Evolutionary conservation across 495 filamentous ascomycete species (phyloP).

Genomic region (Xylaria sp.): DNA sequence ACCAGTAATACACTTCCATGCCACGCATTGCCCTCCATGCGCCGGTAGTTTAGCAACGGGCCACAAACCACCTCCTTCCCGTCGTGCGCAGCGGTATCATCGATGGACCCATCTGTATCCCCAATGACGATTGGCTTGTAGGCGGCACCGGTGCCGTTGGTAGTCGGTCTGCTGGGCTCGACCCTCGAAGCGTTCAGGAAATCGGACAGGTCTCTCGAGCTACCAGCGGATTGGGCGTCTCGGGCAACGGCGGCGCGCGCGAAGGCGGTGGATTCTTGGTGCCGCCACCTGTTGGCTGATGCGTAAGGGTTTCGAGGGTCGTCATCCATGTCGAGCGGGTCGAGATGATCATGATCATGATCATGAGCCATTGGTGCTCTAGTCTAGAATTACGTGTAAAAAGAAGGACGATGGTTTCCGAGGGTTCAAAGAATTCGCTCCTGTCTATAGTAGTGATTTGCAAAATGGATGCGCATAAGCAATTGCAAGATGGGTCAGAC

Average conservation of each 20-base stretch:
- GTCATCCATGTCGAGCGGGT: conserved; percentile 37
- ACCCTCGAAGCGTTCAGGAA: conserved; percentile 58
- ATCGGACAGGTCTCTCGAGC: conserved; percentile 54
- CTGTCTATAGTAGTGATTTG: neutral
- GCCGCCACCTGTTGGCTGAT: conserved; percentile 57
- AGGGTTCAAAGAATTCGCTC: neutral
- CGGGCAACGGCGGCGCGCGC: conserved; percentile 48
- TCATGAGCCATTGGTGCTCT: conserved; percentile 36
- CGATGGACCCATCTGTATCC: conserved; percentile 40
- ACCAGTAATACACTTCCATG: conserved; percentile 85
- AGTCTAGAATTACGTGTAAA: neutral
- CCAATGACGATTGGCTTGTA: conserved; percentile 53
- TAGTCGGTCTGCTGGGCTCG: conserved; percentile 38
- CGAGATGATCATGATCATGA: conserved; percentile 38
- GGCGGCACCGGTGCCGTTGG: conserved; percentile 35
- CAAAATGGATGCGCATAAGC: neutral
- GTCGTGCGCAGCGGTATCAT: conserved; percentile 35
- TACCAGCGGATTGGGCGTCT: conserved; percentile 46
- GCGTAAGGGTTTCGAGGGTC: conserved; percentile 54
- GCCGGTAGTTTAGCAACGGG: conserved; percentile 83
- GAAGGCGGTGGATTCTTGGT: conserved; percentile 59
- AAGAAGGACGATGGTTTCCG: neutral
- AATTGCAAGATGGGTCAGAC: neutral
- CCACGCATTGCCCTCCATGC: conserved; percentile 79
- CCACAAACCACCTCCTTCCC: conserved; percentile 74